Evolutionary conservation across 176 grass and related monocot genomes (phyloP), one percentile per base, ranked within the genome.

Genomic region (Eragrostis nindensis): DNA sequence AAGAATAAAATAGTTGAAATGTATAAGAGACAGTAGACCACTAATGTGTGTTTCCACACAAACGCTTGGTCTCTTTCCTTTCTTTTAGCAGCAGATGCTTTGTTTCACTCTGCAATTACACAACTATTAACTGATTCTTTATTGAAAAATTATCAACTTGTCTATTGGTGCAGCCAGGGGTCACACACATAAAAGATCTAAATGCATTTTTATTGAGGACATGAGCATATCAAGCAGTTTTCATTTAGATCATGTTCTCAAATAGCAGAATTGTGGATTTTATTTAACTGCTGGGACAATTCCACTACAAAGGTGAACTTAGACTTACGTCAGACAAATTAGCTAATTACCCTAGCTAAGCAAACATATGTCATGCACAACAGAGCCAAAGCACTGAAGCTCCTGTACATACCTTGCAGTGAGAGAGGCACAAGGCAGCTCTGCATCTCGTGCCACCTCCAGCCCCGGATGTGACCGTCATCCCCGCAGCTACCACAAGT

Each of bases 371-470:
- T 38, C 47, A 80, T 74, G 46, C 46, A 29, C 8, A 86, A 69
- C 17, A 18, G 70, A 30, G 32, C 11, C 14, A 69, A 53, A 60
- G 54, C 87, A 77, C 0, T 2, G 8, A 76, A 84, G 57, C n/a
- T 76, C 11, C 15, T 73, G 41, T 57, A 14, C 67, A 64, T 71
- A 97, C 86, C 84, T 90, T 90, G 78, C 67, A 74, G 25, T 67
- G 61, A 87, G 19, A 83, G 74, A 38, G 85, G 80, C 19, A 87
- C 62, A 25, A 91, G 82, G 83, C 68, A 95, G 84, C 76, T 93
- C 56, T 87, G 86, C 71, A 91, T 67, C 66, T 93, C 92, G 13
- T 79, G 86, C 92, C 92, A 98, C 68, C 78, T 89, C 96, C 96
- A 98, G 13, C 90, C 92, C 78, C 70, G 68, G 66, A 98, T 85